Base-by-base conservation (phyloP, 2,329 filamentous ascomycete species). In the Falciphora oryzae region DNA sequence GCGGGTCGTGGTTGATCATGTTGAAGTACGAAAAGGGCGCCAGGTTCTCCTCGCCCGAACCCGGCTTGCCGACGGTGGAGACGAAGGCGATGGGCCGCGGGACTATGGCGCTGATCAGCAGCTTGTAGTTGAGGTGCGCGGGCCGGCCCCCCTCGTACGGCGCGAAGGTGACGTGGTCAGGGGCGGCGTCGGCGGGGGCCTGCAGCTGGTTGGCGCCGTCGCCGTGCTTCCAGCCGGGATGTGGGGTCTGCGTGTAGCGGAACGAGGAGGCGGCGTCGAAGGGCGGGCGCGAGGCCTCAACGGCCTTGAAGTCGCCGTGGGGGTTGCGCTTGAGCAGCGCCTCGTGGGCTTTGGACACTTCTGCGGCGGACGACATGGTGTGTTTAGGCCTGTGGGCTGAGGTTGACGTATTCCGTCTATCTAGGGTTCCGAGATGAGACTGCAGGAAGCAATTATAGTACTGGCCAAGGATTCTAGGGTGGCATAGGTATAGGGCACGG, bases 21-120 rank as follows among this genome's bases (percentile, higher is more conserved):
- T 92, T 89, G 75, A 93, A 92, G 79, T 95, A 97, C 72, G 86
- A 90, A 76, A 95, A 97, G 0, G 93, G 93, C 0, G 93, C 92
- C 2, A 97, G 82, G 77, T 97, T 98, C 22, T 85, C 86, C 57
- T 63, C 59, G 56, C 7, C 32, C 28, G 32, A 58, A 28, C 90
- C 91, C 71, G 93, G 89, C 4, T 76, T 70, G 28, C 80, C 79
- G 63, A 76, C 73, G 13, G 86, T 85, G 66, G 82, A 85, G 38
- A 88, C 73, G 74, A 89, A 85, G 63, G 84, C 86, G 72, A 97
- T 89, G 16, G 94, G 94, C 16, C 94, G 86, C 1, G 94, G 94
- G 22, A 93, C 84, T 69, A 97, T 86, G 68, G 86, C 87, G 25
- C 87, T 91, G 75, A 97, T 96, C 67, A 97, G 81, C 18, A 97